phyloP scores from a whole-genome alignment of 208 protist genomes.

The Chromosphaera perkinsii region DNA sequence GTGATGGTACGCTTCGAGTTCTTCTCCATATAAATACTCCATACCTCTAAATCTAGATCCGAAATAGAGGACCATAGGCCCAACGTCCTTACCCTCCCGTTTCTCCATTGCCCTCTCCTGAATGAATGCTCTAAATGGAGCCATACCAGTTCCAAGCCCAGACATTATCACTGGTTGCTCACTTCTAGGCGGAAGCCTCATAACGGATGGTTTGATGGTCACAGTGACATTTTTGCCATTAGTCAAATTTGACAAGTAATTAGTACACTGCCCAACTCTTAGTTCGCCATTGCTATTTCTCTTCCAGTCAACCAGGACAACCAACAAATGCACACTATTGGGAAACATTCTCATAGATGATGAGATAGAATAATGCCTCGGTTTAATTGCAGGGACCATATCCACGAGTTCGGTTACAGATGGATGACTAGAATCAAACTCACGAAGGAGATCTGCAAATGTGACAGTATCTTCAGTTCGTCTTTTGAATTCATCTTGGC shows the following conservation, averaged over 20 bases:
- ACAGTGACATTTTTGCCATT: slow-evolving; percentile 24
- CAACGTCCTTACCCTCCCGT: slow-evolving; percentile 4
- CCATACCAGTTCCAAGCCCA: slow-evolving; percentile 61
- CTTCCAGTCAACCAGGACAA: slow-evolving; percentile 37
- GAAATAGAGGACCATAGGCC: slow-evolving; percentile 41
- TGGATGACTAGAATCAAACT: slow-evolving; percentile 28
- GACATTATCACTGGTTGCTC: slow-evolving; percentile 50
- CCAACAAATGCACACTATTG: slow-evolving; percentile 31
- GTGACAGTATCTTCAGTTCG: slow-evolving; percentile 27
- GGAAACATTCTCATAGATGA: slow-evolving; percentile 24
- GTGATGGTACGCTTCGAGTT: slow-evolving; percentile 19
- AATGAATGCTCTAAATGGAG: slow-evolving; percentile 56
- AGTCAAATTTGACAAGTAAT: slow-evolving; percentile 15
- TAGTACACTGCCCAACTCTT: slow-evolving; percentile 31
- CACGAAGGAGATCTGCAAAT: slow-evolving; percentile 25
- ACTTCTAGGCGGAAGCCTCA: slow-evolving; percentile 33
- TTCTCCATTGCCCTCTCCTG: slow-evolving; percentile 41
- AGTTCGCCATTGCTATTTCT: slow-evolving; percentile 3
- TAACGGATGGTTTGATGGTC: slow-evolving; percentile 33
- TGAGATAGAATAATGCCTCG: slow-evolving; percentile 53
- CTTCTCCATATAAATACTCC: slow-evolving; percentile 44
- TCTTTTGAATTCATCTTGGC: slow-evolving; percentile 22
- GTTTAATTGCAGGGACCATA: slow-evolving; percentile 39
- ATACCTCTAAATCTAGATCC: slow-evolving; percentile 18
- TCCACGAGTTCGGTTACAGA: slow-evolving; percentile 16